Evolutionary conservation across 768 basidiomycete genomes (phyloP), one percentile per base, ranked within the genome.

Genomic region (Suillus hirtellus): DNA sequence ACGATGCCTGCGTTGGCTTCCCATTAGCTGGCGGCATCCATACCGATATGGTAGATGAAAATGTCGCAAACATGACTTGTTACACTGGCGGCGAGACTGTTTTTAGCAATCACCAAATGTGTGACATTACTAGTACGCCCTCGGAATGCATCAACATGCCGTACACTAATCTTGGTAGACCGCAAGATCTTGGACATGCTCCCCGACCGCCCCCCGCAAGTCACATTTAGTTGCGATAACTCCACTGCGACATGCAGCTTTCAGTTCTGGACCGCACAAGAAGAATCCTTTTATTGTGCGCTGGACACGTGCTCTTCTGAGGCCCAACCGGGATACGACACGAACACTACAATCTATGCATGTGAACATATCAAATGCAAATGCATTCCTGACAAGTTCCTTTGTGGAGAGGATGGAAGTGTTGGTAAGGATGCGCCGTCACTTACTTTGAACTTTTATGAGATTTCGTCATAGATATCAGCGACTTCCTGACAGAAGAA

Each of bases 91-190:
- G 97, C 27, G 85, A 91, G 73, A 96, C 94, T 0, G 91, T 99
- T n/a, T 91, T 93, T 75, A 89, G 86, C 73, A 95, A 97, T 67
- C 94, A 95, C 75, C 96, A 99, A 75, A 94, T 97, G 88, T 99
- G 97, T 77, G 87, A 98, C 73, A 96, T 99, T 40, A 99, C 97
- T 12, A 99, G 95, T 96, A 71, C 69, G 93, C 81, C 9, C 27
- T 46, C 17, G 27, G 40, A 42, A 42, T 43, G 17, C 6, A 31
- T 40, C 40, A 27, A 24, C 17, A 38, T 44, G 4, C 44, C 17
- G 19, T 35, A 24, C 19, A 54, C 21, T 54, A 17, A 50, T 27
- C 47, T 50, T 62, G 46, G 60, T 49, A 96, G 95, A 98, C 78
- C 88, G 92, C 55, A 97, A 97, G 78, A 98, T 99, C 68, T 80